Evolutionary conservation across 2,329 filamentous ascomycete genomes (phyloP), one percentile per base, ranked within the genome.

Genomic region (Didymella exigua): DNA sequence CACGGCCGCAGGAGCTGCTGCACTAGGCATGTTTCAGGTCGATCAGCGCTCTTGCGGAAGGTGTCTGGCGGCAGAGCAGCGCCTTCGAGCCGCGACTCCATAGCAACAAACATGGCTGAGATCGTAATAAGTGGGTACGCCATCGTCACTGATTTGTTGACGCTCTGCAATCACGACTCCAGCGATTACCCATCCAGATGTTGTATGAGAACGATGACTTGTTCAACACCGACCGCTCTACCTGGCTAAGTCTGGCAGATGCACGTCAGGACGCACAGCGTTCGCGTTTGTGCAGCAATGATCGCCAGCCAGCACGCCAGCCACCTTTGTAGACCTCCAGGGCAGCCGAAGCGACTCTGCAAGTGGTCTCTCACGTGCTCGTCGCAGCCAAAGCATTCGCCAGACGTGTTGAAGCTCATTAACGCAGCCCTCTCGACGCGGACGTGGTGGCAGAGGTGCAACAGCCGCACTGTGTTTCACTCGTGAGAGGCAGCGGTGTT

Each of bases 261-360:
- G 52, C 52, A 49, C 52, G 46, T 55, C 45, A 55, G 52, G 41
- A 19, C 46, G 34, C 36, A 55, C 52, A 42, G 24, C 52, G 24
- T 47, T 55, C 18, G 52, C 29, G 19, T 46, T 38, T 50, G 52
- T 49, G 46, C 51, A 49, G 43, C 34, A 18, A 36, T 13, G 41
- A 50, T 50, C 41, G 52, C 34, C 52, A 26, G 42, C 49, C 50
- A 47, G 38, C 51, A 9, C 16, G 14, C 51, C 51, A 49, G 52
- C 52, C 41, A 49, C 47, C 52, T 55, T 45, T 43, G 30, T 42
- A 27, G 30, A 42, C 27, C 42, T 44, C n/a, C n/a, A n/a, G n/a
- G n/a, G n/a, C n/a, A n/a, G 21, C 23, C 41, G 21, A 41, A 55
- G 51, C 51, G 45, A 36, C 8, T 30, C 23, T 36, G 27, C 45